A percentile compares a stretch with the other conserved stretches of the same genome.
Evolutionary conservation across 331 rosid species (phyloP).

Genomic region (Spiraea crenata): DNA sequence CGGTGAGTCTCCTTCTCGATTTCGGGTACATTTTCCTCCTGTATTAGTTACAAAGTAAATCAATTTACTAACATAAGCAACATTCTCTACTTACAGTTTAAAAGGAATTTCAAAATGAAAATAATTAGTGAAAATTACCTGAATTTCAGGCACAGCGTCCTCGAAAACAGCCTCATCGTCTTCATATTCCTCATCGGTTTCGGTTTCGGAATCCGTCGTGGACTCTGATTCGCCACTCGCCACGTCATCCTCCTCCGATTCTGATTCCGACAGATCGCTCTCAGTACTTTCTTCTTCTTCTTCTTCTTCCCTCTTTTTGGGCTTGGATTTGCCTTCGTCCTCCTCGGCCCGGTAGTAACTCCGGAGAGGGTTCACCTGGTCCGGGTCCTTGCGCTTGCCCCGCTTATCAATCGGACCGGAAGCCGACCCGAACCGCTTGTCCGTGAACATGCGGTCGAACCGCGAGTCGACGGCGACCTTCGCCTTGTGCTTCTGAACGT

Average conservation of each 20-base stretch:
- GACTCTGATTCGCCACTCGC: constrained; percentile 33
- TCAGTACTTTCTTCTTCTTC: background rate
- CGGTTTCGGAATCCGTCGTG: constrained; percentile 43
- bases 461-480: constrained; percentile 81
- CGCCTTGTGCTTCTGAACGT: constrained; percentile 53
- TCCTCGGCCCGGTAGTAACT: constrained; percentile 56
- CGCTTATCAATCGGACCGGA: constrained; percentile 79
- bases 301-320: constrained; percentile 20
- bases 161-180: constrained; percentile 38
- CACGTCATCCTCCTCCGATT: constrained; percentile 22
- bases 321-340: constrained; percentile 25
- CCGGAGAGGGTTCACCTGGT: constrained; percentile 35
- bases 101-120: background rate
- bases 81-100: background rate
- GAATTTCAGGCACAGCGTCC: constrained; percentile 38
- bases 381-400: constrained; percentile 47
- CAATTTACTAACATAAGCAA: background rate
- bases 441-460: constrained; percentile 56
- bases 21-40: constrained; percentile 58
- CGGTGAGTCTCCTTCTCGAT: constrained; percentile 71
- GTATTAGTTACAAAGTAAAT: constrained; percentile 4
- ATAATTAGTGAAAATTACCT: constrained; percentile 35
- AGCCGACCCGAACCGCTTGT: constrained; percentile 54
- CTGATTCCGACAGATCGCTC: constrained; percentile 29
- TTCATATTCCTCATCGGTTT: constrained; percentile 37